Evolutionary conservation across 352 stramenopile genomes (phyloP), one percentile per base, ranked within the genome.

Genomic region (Phytopythium ostracodes): DNA sequence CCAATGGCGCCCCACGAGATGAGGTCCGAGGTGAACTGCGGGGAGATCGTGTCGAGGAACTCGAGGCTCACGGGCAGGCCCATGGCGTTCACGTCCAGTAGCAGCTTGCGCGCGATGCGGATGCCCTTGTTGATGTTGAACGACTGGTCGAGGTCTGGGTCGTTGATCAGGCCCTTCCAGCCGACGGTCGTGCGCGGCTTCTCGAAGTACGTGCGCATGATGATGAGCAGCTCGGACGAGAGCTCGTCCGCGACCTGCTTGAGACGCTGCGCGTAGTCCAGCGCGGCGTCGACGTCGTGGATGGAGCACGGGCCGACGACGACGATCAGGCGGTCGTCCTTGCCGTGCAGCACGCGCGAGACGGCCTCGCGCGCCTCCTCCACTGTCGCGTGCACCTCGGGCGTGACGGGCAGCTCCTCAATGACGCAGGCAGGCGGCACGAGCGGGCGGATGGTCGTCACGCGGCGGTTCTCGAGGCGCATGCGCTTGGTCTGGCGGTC

Each of bases 61-160:
- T 92, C 83, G 59, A 92, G 74, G 58, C 79, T 76, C 22, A 92
- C 83, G 5, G 84, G 84, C 0, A 96, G 73, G 9, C 87, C 87
- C 36, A 94, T 64, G 7, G 87, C 55, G 62, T 96, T 96, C 4
- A 96, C 75, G 56, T 94, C 84, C 43, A 93, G 76, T 55, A 96
- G 64, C 46, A 96, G 71, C 75, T 96, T 90, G 60, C 87, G 83
- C 24, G 84, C 84, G 31, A 93, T 74, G 58, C 85, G 79, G 53
- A 96, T 82, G 47, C 87, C 87, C 72, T 96, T 94, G 73, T 96
- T 96, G 66, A 96, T 96, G 55, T 93, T 91, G 66, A 90, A 96
- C 18, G 80, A 89, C 57, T 88, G 80, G 65, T 91, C 64, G 11
- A 94, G 75, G 54, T 94, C 84, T 38, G 85, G 85, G 69, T 94